These are phyloP conservation scores for Setaria viridis DNA, from an alignment of 202 grass and related monocot genomes.

Conservation along the genomic window DNA sequence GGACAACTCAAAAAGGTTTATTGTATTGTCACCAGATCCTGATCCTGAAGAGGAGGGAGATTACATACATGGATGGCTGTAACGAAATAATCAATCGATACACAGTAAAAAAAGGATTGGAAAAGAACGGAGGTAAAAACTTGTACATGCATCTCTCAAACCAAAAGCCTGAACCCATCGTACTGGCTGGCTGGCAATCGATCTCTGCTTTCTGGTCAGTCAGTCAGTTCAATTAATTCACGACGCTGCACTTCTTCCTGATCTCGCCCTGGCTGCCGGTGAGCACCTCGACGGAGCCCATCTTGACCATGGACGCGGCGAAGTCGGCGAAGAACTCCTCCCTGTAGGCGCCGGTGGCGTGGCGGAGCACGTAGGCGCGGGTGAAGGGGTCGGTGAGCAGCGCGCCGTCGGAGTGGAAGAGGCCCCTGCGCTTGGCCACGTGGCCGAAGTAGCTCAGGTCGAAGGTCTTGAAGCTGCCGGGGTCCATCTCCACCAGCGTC, in stretches of 20 bases:
- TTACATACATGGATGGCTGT: conserved; percentile 37
- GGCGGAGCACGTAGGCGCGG: conserved; percentile 67
- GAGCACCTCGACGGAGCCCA: conserved; percentile 71
- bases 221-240: conserved; percentile 45
- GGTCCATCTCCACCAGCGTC: conserved; percentile 92
- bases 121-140: too few relatives aligned
- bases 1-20: conserved; percentile 27
- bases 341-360: conserved; percentile 47
- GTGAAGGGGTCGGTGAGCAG: conserved; percentile 68
- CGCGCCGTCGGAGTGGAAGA: conserved; percentile 83
- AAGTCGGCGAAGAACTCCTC: conserved; percentile 86
- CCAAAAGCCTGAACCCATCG: background rate
- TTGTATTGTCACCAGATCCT: conserved; percentile 4
- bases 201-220: too few relatives aligned
- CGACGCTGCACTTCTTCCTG: conserved; percentile 77
- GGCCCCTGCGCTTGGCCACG: conserved; percentile 68
- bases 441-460: conserved; percentile 68
- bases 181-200: too few relatives aligned
- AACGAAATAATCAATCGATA: conserved; percentile 43
- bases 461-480: conserved; percentile 79
- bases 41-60: conserved; percentile 1
- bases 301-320: conserved; percentile 79
- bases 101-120: background rate
- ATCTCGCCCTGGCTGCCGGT: conserved; percentile 82
- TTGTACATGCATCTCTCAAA: conserved; percentile 25